A percentile compares a stretch with the other conserved stretches of the same genome.
Evolutionary conservation across 2,329 filamentous ascomycete species (phyloP).

Genomic region (Diaporthe ampelina): DNA sequence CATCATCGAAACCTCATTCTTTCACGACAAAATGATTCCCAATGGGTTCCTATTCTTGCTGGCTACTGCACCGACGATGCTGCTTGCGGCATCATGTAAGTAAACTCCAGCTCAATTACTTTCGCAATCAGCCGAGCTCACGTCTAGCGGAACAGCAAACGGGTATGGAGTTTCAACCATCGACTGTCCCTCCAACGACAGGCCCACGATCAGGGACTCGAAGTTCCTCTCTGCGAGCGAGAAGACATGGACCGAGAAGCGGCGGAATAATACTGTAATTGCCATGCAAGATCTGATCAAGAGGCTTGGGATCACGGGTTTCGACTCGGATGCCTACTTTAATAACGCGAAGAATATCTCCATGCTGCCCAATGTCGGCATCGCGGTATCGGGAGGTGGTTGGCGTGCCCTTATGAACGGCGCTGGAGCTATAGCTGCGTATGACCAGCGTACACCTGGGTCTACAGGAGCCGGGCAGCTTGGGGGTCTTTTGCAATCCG

Average conservation of each 20-base stretch:
- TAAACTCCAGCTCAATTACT: neutral
- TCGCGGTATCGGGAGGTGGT: slow-evolving; percentile 86
- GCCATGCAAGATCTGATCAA: slow-evolving; percentile 81
- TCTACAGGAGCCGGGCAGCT: slow-evolving; percentile 76
- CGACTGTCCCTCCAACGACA: slow-evolving; percentile 73
- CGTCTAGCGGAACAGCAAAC: neutral
- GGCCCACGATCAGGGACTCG: slow-evolving; percentile 77
- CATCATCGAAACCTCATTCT: neutral
- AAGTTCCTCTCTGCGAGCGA: slow-evolving; percentile 77
- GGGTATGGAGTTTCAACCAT: neutral
- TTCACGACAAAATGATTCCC: neutral
- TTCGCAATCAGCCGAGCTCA: neutral
- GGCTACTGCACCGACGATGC: neutral
- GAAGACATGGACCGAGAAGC: slow-evolving; percentile 77
- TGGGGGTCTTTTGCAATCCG: slow-evolving; percentile 83
- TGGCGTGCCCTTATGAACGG: slow-evolving; percentile 88
- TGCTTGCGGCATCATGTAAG: neutral
- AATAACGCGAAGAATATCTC: slow-evolving; percentile 72
- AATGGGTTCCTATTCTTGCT: neutral
- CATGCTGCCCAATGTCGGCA: slow-evolving; percentile 72
- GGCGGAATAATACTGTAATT: slow-evolving; percentile 79
- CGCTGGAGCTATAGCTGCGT: slow-evolving; percentile 83
- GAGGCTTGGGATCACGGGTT: slow-evolving; percentile 80
- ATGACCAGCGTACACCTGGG: slow-evolving; percentile 79
- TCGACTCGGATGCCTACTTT: slow-evolving; percentile 82